Percentiles rank a stretch among this genome's conserved stretches.
Conservation (phyloP, 495 filamentous ascomycete species). For the Daldinia loculata region DNA sequence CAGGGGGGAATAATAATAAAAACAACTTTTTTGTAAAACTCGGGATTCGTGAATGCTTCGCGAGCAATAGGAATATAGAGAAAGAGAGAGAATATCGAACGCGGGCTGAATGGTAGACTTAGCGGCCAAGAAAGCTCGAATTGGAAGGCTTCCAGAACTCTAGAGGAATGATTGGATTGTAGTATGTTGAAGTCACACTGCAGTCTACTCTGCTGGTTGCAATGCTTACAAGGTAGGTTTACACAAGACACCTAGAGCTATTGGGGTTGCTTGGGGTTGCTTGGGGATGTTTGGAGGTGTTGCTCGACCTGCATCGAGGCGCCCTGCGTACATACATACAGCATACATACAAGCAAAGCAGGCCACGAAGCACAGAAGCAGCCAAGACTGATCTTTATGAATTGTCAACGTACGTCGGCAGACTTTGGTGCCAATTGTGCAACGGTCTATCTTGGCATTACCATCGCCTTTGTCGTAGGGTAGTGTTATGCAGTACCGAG, state of each 20-base stretch:
- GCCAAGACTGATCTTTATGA: slow-evolving; percentile 37
- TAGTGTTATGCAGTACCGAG: slow-evolving; percentile 35
- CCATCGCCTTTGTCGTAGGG: slow-evolving; percentile 31
- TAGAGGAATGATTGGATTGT: slow-evolving; percentile 40
- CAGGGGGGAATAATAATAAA: not conserved
- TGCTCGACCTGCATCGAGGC: slow-evolving; percentile 40
- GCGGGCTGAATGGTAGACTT: slow-evolving; percentile 36
- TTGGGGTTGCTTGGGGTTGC: not conserved
- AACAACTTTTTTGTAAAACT: slow-evolving; percentile 5
- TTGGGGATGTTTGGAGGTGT: slow-evolving; percentile 22
- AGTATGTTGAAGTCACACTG: slow-evolving; percentile 38
- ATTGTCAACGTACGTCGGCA: slow-evolving; percentile 43
- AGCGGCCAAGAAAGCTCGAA: slow-evolving; percentile 41
- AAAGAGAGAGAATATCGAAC: slow-evolving; percentile 15
- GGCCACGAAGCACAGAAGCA: slow-evolving; percentile 20
- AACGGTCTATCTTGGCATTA: slow-evolving; percentile 37
- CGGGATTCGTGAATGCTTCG: slow-evolving; percentile 18
- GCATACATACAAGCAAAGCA: slow-evolving; percentile 16
- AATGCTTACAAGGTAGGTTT: slow-evolving; percentile 4
- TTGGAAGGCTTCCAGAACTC: slow-evolving; percentile 49
- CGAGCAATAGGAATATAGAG: slow-evolving; percentile 3
- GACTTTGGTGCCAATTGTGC: slow-evolving; percentile 41
- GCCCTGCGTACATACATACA: slow-evolving; percentile 1
- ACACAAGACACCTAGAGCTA: not conserved
- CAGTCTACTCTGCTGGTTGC: slow-evolving; percentile 34